Evolutionary conservation across 805 yeast species (phyloP), one percentile per base, ranked within the genome.

Genomic region (Candida tibetensis): DNA sequence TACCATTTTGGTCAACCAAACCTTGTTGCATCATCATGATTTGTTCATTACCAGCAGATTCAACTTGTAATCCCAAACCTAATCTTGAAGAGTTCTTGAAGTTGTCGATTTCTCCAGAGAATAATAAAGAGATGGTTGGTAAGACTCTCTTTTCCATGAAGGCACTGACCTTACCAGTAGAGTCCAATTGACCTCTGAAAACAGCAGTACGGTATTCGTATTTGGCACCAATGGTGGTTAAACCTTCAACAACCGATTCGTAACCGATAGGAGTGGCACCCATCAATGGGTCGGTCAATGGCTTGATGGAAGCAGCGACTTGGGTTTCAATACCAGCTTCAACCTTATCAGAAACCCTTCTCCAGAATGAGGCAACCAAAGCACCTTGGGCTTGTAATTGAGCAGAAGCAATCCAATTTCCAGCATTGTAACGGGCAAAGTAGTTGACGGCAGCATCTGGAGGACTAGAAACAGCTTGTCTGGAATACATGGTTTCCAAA

Each of bases 151-250:
- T 88, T 72, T 93, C 99, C 62, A 93, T 73, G 74, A 89, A 81
- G 54, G 89, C 86, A 40, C 86, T 76, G 37, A 91, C 95, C 70
- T 86, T 88, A 68, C 99, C 99, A 44, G 76, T 72, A 36, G 95
- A 80, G 69, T 89, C 96, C 45, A 93, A 59, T 66, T 90, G 95
- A 58, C 97, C 96, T 69, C 99, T 82, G 79, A 89, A 89, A 38
- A 88, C 82, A 41, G 95, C 83, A 69, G 88, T 95, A 72, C 97
- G 88, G 77, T 88, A 93, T 72, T 93, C 98, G 69, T 91, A 91
- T 71, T 91, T 93, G 55, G 96, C 95, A 69, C 97, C 99, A 41
- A 91, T 62, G 44, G 96, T 85, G 53, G 99, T 90, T 55, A 78
- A 76, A 58, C 95, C 98, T 60, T 91, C 96, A 42, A 90, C 74